Percentiles rank a stretch among this genome's conserved stretches.
phyloP scores from a whole-genome alignment of 2,329 filamentous ascomycete species.

The Nothopassalora personata region DNA sequence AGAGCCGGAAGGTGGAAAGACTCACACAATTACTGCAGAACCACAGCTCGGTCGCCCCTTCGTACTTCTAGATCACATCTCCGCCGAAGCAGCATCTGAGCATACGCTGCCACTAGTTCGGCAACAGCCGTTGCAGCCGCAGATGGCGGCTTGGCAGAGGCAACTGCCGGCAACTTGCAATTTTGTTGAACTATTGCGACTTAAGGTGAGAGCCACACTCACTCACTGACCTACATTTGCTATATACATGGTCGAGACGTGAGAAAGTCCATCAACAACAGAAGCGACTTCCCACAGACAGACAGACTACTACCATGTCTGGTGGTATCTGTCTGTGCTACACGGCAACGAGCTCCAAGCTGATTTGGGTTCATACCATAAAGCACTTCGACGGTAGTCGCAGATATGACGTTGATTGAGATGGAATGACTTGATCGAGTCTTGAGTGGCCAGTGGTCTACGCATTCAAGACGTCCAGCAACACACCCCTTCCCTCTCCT shows the following conservation, averaged over 20 bases:
- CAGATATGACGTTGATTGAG: not conserved
- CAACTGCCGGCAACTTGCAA: not conserved
- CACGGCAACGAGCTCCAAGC: not conserved
- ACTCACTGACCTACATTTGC: too few species aligned
- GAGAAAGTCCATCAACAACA: too few species aligned
- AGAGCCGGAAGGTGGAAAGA: not conserved
- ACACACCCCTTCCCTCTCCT: not conserved
- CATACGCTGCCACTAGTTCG: constrained; percentile 5
- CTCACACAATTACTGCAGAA: constrained; percentile 4
- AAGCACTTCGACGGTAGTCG: not conserved
- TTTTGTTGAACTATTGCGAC: too few species aligned
- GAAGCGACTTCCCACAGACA: too few species aligned
- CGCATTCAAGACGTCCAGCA: not conserved
- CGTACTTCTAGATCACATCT: constrained; percentile 3
- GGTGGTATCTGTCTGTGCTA: not conserved
- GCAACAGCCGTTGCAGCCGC: constrained; percentile 1
- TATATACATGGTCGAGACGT: too few species aligned
- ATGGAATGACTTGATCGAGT: not conserved
- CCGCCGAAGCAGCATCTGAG: constrained; percentile 3
- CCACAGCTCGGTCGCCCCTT: constrained; percentile 2
- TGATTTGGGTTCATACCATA: not conserved
- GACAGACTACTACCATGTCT: too few species aligned
- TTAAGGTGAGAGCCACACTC: too few species aligned
- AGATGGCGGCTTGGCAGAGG: constrained; percentile 4
- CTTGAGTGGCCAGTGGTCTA: too few species aligned